Percentiles rank a stretch among this genome's conserved stretches.
These are phyloP conservation scores for Ceratocystis huliohia DNA, from an alignment of 2,329 filamentous ascomycete genomes.

Conservation along the genomic window DNA sequence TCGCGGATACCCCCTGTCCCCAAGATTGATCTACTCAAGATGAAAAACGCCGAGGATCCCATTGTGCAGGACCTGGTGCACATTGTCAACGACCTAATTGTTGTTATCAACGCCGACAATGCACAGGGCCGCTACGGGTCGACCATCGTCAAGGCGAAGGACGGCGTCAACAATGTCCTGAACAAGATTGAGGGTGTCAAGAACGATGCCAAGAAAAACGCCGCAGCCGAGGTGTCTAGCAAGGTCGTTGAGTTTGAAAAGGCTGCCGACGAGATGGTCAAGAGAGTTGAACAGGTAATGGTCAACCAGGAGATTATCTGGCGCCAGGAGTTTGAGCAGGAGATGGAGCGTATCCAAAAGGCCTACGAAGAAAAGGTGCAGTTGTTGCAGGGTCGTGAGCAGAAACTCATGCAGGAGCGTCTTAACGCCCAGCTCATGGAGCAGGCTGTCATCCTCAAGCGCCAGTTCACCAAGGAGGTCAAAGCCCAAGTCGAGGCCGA, in stretches of 20 bases:
- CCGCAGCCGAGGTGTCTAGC: constrained; percentile 62
- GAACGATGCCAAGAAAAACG: constrained; percentile 52
- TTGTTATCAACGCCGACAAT: constrained; percentile 78
- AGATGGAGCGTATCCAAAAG: constrained; percentile 66
- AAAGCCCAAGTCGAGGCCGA: constrained; percentile 75
- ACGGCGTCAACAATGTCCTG: constrained; percentile 65
- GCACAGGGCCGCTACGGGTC: constrained; percentile 63
- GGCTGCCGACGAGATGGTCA: constrained; percentile 75
- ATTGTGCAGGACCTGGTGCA: constrained; percentile 87
- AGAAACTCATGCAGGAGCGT: constrained; percentile 69
- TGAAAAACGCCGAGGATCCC: constrained; percentile 67
- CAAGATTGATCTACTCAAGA: constrained; percentile 64
- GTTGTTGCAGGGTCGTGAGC: constrained; percentile 64
- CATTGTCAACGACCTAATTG: constrained; percentile 92
- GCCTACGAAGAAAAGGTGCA: constrained; percentile 70
- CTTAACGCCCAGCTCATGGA: constrained; percentile 76
- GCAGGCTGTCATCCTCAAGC: constrained; percentile 80
- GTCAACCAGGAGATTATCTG: constrained; percentile 66
- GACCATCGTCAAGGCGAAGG: constrained; percentile 75
- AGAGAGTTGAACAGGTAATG: constrained; percentile 76
- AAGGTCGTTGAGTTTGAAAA: constrained; percentile 68
- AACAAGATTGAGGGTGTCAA: constrained; percentile 65
- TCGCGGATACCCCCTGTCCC: constrained; percentile 50
- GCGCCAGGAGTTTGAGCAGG: constrained; percentile 74
- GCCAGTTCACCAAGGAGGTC: constrained; percentile 67